Evolutionary conservation across 225 moss, liverwort and hornwort genomes (phyloP), one percentile per base, ranked within the genome.

Genomic region (Polytrichum commune): DNA sequence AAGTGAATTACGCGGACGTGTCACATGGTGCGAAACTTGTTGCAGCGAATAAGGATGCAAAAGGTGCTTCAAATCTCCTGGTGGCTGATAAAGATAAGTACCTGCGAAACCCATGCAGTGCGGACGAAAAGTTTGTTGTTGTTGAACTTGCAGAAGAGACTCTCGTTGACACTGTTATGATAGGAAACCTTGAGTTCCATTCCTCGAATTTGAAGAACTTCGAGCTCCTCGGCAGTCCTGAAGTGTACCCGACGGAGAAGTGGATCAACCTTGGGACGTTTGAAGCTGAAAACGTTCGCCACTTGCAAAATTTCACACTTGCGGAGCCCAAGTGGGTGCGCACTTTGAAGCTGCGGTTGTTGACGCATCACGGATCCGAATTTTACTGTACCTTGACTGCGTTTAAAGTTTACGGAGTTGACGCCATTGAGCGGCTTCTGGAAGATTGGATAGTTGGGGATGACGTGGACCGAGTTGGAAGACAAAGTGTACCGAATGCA

Each of bases 151-250:
- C 95, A 23, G 98, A 93, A 73, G 98, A 98, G 79, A 91, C 93
- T 53, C 92, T 95, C 62, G 86, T 95, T 35, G 95, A 98, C 57
- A 89, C 90, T 1, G 69, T 98, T 13, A 80, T 88, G 32, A 81
- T 98, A 19, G 90, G 93, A 20, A 98, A 98, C 79, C 90, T 94
- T 64, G 98, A 98, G 70, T 98, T 91, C 68, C 93, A 98, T 74
- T 93, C 98, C 5, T 93, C 98, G 0, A 98, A 95, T 74, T 29
- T 95, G 55, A 95, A 90, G 69, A 89, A 83, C 60, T 95, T 98
- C 61, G 98, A 98, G 79, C 80, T 98, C 64, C 81, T 88, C n/a
- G 98, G 98, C 19, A 98, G 98, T 71, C 81, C 90, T 0, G 85
- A 82, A 71, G 81, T 89, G 18, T 90, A 83, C 29, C 98, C 93